Conservation (phyloP, 192 early-diverging fungal species). For the Gorgonomyces haynaldii region DNA sequence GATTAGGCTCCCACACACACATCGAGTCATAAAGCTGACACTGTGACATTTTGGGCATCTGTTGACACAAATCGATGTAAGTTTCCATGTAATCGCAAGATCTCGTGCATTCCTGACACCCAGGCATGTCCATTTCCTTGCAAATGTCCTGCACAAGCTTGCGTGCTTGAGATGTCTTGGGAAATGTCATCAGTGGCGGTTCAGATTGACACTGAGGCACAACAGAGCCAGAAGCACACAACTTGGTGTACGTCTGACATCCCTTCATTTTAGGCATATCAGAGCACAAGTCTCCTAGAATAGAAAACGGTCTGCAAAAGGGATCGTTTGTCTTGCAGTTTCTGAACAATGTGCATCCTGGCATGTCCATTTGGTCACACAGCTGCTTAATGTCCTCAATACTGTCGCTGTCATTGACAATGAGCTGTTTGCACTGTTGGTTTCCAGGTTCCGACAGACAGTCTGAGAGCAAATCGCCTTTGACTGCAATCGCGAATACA, state of each 20-base stretch:
- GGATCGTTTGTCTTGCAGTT: too few species aligned
- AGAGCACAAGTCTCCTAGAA: conserved; percentile 41
- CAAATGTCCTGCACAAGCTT: conserved; percentile 4
- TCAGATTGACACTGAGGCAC: conserved; percentile 3
- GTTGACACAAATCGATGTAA: neutral
- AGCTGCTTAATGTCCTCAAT: too few species aligned
- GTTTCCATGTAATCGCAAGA: neutral
- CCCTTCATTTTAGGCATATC: conserved; percentile 43
- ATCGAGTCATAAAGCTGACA: conserved; percentile 2
- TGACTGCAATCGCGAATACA: too few species aligned
- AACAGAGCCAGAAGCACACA: conserved; percentile 4
- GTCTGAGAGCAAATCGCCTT: too few species aligned
- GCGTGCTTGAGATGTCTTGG: conserved; percentile 1
- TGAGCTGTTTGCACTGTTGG: too few species aligned
- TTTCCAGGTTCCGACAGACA: too few species aligned
- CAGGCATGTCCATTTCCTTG: conserved; percentile 9
- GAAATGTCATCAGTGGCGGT: conserved; percentile 1
- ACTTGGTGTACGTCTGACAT: conserved; percentile 15
- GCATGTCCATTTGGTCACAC: too few species aligned
- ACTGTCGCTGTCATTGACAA: too few species aligned
- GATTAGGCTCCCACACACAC: conserved; percentile 6
- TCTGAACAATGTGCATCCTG: too few species aligned
- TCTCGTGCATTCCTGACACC: conserved; percentile 8
- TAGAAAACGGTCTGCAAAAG: conserved; percentile 40
- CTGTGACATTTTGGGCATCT: conserved; percentile 9